Evolutionary conservation across 2,329 filamentous ascomycete genomes (phyloP), one percentile per base, ranked within the genome.

Genomic region (Trichoderma koningii): DNA sequence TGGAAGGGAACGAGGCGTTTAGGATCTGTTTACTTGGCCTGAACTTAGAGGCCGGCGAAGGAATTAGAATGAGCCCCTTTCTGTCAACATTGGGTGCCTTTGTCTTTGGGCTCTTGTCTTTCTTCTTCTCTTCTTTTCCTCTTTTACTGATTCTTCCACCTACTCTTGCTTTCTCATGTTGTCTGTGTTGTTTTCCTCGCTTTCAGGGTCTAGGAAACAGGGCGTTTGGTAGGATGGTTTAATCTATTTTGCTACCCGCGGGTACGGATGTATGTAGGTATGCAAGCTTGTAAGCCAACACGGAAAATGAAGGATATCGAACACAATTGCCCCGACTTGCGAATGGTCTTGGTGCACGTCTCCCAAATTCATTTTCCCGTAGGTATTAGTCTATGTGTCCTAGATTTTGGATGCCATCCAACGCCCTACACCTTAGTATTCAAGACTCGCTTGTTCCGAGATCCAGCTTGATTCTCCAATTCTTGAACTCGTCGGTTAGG

Each of bases 401-500:
- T 34, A 34, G 1, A 14, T 14, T 38, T 12, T 9, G 10, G 34
- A 9, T 38, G 14, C 12, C 2, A 9, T 14, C 12, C 34, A 38
- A 14, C 10, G 34, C 30, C 30, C 6, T 34, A 34, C 9, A n/a
- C n/a, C n/a, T n/a, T n/a, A 5, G 34, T 14, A 38, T 38, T 38
- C 6, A 65, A 17, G 48, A 17, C 7, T 52, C 62, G 5, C 30
- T 62, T 23, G 62, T 7, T 9, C 51, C 50, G 5, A 83, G 70
- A 1, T 77, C 77, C 26, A 86, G 74, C 72, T 86, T 86, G 68
- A 86, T 87, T 57, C 85, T 80, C 90, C 92, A 96, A 67, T 88
- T 84, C 71, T 90, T 83, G 73, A 97, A 97, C 15, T 90, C 86
- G 23, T 88, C 84, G 3, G 89, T 91, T 47, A 97, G 78, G 55